Evolutionary conservation across 768 basidiomycete species (phyloP), one percentile per base, ranked within the genome.

Genomic region (Boletus reticulatus): DNA sequence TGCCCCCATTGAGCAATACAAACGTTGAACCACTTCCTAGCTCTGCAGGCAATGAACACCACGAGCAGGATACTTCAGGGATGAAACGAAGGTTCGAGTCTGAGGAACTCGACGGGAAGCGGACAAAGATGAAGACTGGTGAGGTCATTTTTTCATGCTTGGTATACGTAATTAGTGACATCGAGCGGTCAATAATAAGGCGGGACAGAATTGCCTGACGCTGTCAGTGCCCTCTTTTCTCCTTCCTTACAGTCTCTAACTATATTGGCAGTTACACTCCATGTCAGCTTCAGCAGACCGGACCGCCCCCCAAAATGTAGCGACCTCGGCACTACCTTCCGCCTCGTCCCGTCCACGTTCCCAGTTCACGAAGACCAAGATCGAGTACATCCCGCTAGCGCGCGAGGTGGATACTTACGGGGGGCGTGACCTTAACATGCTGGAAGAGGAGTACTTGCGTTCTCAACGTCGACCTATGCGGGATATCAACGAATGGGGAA

Each of bases 401-500:
- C 87, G 90, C 16, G 88, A 89, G 59, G 69, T 89, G 43, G 84
- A 88, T 32, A 87, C 85, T 1, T 77, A 84, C 55, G 94, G 93
- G 24, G 94, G 94, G 31, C 84, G 93, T 61, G 89, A 96, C 71
- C 67, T 94, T 34, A 79, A 84, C 46, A 61, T 73, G 12, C 73
- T 96, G 52, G 83, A 89, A 49, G 74, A 78, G 13, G 91, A 92
- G 62, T 77, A 82, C 52, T 63, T 71, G 31, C 79, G 75, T 34
- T 66, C 78, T 17, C 76, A 81, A 44, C 75, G 80, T 50, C 81
- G 88, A 43, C 78, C 82, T 7, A 69, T 88, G 63, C 80, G 89
- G 54, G 83, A 87, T 48, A 80, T 92, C 59, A 85, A 87, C 66
- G 92, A 95, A 50, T 92, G 94, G 85, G 94, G 92, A 20, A 80